Evolutionary conservation across 2,329 filamentous ascomycete species (phyloP).

Genomic region (Gaeumannomyces sp.): DNA sequence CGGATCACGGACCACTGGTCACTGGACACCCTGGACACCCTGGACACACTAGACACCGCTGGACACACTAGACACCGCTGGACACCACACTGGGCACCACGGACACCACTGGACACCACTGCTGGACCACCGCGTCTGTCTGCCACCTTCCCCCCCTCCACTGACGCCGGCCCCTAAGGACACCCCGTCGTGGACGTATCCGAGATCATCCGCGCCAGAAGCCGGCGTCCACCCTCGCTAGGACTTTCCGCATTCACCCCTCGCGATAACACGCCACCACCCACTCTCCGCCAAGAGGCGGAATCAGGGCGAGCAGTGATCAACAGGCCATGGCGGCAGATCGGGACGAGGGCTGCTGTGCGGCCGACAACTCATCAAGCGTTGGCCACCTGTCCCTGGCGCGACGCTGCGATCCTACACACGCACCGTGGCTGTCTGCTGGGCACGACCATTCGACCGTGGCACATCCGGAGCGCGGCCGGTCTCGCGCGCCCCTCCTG

Average conservation of each 20-base stretch:
- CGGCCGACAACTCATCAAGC: constrained; percentile 1
- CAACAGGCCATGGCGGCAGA: not conserved
- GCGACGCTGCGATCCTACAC: not conserved
- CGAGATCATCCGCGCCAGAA: not conserved
- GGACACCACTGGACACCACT: too few relatives aligned
- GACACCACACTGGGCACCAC: too few relatives aligned
- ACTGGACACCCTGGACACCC: too few relatives aligned
- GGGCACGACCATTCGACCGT: too few relatives aligned
- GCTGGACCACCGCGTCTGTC: too few relatives aligned
- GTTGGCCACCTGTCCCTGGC: not conserved
- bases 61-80: too few relatives aligned
- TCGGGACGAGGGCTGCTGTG: not conserved
- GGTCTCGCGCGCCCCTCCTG: too few relatives aligned
- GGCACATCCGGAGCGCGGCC: too few relatives aligned
- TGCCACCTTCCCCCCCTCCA: too few relatives aligned
- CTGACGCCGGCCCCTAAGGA: not conserved
- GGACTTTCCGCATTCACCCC: not conserved
- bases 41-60: too few relatives aligned
- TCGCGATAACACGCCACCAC: not conserved
- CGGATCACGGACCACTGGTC: too few relatives aligned
- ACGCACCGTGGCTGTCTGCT: too few relatives aligned
- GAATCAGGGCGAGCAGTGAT: not conserved
- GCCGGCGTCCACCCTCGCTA: not conserved
- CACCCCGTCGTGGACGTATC: not conserved
- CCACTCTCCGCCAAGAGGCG: not conserved